Evolutionary conservation across 2,329 filamentous ascomycete genomes (phyloP).

Genomic region (Trichoderma semiorbis): DNA sequence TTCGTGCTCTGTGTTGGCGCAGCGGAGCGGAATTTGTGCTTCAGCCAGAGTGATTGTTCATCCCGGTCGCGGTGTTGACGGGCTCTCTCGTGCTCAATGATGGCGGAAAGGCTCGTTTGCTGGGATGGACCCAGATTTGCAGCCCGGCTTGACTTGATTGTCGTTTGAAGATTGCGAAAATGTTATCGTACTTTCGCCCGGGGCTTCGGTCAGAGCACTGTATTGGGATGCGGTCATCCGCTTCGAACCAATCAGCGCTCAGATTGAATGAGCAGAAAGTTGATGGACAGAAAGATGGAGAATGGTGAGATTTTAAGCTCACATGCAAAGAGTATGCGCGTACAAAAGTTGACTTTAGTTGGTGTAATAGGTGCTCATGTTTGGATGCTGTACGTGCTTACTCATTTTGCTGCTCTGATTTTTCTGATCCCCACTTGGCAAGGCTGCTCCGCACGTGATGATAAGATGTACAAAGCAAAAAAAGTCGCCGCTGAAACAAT

Average conservation of each 20-base stretch:
- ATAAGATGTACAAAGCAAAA: neutral
- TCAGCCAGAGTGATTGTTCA: neutral
- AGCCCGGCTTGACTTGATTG: neutral
- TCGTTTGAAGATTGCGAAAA: constrained; percentile 2
- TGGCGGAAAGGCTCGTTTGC: neutral
- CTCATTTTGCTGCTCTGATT: neutral
- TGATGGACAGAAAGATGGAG: neutral
- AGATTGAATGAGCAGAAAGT: neutral
- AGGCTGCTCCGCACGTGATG: neutral
- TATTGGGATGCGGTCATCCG: neutral
- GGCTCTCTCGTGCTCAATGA: neutral
- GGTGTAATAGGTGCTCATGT: neutral
- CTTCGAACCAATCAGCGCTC: neutral
- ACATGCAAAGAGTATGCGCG: neutral
- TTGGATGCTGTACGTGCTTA: neutral
- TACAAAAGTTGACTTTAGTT: neutral
- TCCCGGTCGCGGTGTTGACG: neutral
- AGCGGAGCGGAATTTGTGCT: neutral
- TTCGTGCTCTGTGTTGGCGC: neutral
- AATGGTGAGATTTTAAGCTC: neutral
- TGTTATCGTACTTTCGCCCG: neutral
- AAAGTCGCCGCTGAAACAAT: neutral
- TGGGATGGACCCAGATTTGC: neutral
- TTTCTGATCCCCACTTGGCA: neutral
- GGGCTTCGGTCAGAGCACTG: neutral